Evolutionary conservation across 192 early-diverging fungal species (phyloP).

Genomic region (Phycomyces blakesleeanus): DNA sequence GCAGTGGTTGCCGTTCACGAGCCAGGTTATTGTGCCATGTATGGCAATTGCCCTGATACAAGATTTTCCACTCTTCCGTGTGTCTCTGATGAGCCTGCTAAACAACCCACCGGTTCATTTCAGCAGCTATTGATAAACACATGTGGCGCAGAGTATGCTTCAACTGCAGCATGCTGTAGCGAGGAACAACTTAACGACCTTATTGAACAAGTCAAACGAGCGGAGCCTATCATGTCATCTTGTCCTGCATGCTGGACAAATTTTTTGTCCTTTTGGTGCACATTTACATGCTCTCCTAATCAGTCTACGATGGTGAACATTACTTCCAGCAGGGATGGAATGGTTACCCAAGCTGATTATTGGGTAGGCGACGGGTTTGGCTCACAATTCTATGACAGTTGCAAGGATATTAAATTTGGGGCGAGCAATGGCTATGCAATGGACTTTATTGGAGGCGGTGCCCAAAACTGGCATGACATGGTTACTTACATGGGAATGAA

Average conservation of each 20-base stretch:
- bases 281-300: constrained; percentile 62
- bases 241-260: constrained; percentile 70
- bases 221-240: constrained; percentile 48
- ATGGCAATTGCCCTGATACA: constrained; percentile 51
- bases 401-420: constrained; percentile 67
- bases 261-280: constrained; percentile 59
- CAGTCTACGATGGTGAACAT: constrained; percentile 65
- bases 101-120: constrained; percentile 36
- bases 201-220: constrained; percentile 44
- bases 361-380: constrained; percentile 54
- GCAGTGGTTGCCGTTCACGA: constrained; percentile 32
- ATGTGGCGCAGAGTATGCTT: constrained; percentile 46
- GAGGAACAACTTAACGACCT: constrained; percentile 48
- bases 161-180: constrained; percentile 53
- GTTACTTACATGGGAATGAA: constrained; percentile 52
- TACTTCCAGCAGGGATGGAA: constrained; percentile 28
- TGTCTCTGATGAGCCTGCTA: constrained; percentile 45
- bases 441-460: constrained; percentile 65
- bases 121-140: constrained; percentile 44
- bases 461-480: constrained; percentile 53
- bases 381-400: constrained; percentile 54
- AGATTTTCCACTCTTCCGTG: constrained; percentile 44
- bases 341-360: constrained; percentile 47
- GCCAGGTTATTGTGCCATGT: constrained; percentile 58
- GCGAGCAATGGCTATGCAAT: constrained; percentile 62